Conservation (phyloP, 176 grass and related monocot species). For the Neostapfia colusana region DNA sequence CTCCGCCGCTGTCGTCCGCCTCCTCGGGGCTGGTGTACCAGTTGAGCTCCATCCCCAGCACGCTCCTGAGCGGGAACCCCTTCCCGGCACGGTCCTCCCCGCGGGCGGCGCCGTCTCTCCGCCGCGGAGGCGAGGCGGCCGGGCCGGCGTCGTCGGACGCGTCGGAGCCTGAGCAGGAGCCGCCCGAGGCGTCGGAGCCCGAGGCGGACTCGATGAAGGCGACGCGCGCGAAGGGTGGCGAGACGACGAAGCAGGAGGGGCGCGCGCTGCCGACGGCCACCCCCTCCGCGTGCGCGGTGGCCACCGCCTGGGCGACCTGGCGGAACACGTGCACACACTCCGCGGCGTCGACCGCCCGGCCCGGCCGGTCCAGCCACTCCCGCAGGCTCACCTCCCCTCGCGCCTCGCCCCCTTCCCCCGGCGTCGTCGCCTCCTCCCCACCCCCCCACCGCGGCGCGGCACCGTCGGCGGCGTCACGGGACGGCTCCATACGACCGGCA, state of each 20-base stretch:
- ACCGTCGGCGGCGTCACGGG: constrained; percentile 15
- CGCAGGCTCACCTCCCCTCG: constrained; percentile 84
- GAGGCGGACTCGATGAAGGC: constrained; percentile 97
- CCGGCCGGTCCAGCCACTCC: constrained; percentile 77
- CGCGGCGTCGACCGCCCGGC: constrained; percentile 59
- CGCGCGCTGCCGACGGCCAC: constrained; percentile 80
- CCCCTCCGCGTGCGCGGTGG: constrained; percentile 79
- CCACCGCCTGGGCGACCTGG: constrained; percentile 80
- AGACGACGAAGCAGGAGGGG: constrained; percentile 91
- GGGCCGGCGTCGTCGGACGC: constrained; percentile 49
- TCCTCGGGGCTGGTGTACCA: constrained; percentile 99
- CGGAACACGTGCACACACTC: constrained; percentile 91
- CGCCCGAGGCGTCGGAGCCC: constrained; percentile 64
- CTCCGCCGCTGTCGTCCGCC: constrained; percentile 30
- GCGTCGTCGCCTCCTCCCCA: not conserved
- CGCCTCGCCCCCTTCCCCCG: constrained; percentile 25
- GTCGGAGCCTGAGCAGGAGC: constrained; percentile 68
- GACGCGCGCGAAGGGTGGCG: constrained; percentile 73
- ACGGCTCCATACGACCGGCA: constrained; percentile 41
- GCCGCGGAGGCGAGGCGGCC: constrained; percentile 18
- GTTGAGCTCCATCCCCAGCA: constrained; percentile 73
- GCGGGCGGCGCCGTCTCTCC: not conserved
- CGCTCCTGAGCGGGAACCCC: constrained; percentile 77
- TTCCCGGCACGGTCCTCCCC: constrained; percentile 41
- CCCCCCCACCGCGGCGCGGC: constrained; percentile 20